Evolutionary conservation across 768 basidiomycete species (phyloP).

Genomic region (Trametes punicea): DNA sequence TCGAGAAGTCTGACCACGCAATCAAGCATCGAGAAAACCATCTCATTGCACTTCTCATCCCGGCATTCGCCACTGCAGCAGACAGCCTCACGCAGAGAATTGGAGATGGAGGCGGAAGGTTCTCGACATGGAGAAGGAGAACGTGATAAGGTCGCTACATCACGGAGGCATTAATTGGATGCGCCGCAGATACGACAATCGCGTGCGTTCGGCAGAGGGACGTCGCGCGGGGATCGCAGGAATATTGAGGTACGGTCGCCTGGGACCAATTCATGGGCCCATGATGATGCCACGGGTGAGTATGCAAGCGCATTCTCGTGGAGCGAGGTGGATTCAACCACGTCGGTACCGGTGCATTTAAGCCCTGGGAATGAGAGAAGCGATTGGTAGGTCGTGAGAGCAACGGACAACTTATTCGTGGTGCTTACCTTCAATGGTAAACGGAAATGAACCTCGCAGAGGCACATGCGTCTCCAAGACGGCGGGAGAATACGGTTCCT

Average conservation of each 20-base stretch:
- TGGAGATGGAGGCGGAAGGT: neutral
- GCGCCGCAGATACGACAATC: neutral
- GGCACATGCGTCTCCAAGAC: neutral
- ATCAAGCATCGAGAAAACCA: too few species aligned
- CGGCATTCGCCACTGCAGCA: neutral
- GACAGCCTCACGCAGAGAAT: neutral
- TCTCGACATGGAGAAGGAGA: neutral
- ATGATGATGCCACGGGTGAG: neutral
- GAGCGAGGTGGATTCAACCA: neutral
- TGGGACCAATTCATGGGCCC: neutral
- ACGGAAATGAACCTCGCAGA: neutral
- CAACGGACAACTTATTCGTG: neutral
- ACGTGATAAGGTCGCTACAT: neutral
- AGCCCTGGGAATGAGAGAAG: neutral
- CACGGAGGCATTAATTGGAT: neutral
- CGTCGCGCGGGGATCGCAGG: conserved; percentile 10
- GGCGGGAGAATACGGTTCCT: neutral
- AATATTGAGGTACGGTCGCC: too few species aligned
- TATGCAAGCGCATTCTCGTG: neutral
- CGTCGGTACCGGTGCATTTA: neutral
- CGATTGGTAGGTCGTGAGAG: neutral
- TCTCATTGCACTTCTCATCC: neutral
- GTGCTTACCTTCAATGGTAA: neutral
- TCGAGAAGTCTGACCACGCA: too few species aligned
- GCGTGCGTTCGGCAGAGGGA: neutral